Percentiles rank a stretch among this genome's conserved stretches.
Evolutionary conservation across 2,329 filamentous ascomycete genomes (phyloP).

Genomic region (Pezicula rhizophila): DNA sequence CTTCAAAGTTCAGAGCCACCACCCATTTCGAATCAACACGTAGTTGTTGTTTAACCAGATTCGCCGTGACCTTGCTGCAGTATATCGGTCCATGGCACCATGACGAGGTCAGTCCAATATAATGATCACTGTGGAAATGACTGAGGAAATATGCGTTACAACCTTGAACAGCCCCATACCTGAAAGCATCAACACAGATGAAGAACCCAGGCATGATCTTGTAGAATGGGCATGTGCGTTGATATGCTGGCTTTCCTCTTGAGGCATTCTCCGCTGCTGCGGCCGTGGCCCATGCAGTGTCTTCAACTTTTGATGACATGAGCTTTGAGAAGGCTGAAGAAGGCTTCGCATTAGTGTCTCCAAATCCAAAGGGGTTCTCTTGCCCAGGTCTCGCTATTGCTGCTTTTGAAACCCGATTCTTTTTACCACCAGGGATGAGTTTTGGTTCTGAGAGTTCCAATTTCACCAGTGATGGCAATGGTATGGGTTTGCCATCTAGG

Average conservation of each 20-base stretch:
- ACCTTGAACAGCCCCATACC: slow-evolving; percentile 87
- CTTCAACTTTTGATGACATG: slow-evolving; percentile 89
- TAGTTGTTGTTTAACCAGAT: slow-evolving; percentile 80
- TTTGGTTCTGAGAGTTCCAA: slow-evolving; percentile 17
- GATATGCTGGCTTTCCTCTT: slow-evolving; percentile 77
- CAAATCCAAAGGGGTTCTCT: slow-evolving; percentile 65
- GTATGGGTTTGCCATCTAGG: slow-evolving; percentile 72
- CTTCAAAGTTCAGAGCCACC: slow-evolving; percentile 78
- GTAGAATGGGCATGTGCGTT: slow-evolving; percentile 94
- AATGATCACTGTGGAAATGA: slow-evolving; percentile 97
- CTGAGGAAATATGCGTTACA: slow-evolving; percentile 95
- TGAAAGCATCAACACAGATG: slow-evolving; percentile 92
- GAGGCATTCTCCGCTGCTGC: slow-evolving; percentile 73
- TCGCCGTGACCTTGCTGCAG: slow-evolving; percentile 87
- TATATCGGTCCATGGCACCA: slow-evolving; percentile 96
- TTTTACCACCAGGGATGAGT: slow-evolving; percentile 16
- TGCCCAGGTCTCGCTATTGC: slow-evolving; percentile 73
- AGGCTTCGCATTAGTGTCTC: slow-evolving; percentile 29
- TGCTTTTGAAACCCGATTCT: slow-evolving; percentile 52
- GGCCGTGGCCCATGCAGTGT: slow-evolving; percentile 82
- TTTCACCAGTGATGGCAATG: slow-evolving; percentile 36
- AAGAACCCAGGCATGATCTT: slow-evolving; percentile 92
- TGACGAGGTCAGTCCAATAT: slow-evolving; percentile 78
- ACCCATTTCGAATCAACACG: slow-evolving; percentile 82
- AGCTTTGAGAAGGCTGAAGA: slow-evolving; percentile 83